A percentile compares a stretch with the other conserved stretches of the same genome.
phyloP scores from a whole-genome alignment of 495 filamentous ascomycete genomes.

The Parathielavia hyrcaniae region DNA sequence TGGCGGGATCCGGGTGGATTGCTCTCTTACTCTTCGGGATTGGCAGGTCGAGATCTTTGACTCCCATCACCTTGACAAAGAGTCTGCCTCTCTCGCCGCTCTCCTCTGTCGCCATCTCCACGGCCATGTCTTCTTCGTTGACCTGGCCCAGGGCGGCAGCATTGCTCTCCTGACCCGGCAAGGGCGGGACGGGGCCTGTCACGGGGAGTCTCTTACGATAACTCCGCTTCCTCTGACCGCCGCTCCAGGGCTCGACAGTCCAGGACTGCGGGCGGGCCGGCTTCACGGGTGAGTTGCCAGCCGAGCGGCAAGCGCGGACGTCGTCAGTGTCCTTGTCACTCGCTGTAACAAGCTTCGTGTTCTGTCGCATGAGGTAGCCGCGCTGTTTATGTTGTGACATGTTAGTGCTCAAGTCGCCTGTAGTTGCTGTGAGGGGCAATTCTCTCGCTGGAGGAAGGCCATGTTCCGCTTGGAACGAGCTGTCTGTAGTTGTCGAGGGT shows the following conservation, averaged over 20 bases:
- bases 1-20: neutral
- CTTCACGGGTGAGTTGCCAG: slow-evolving; percentile 68
- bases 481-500: slow-evolving; percentile 31
- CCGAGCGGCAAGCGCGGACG: slow-evolving; percentile 51
- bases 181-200: slow-evolving; percentile 63
- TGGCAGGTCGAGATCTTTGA: slow-evolving; percentile 90
- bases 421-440: slow-evolving; percentile 12
- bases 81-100: slow-evolving; percentile 84
- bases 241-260: slow-evolving; percentile 97
- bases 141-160: slow-evolving; percentile 53
- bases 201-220: slow-evolving; percentile 53
- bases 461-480: slow-evolving; percentile 3
- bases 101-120: slow-evolving; percentile 57
- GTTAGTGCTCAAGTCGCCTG: slow-evolving; percentile 49
- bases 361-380: slow-evolving; percentile 97
- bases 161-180: slow-evolving; percentile 84
- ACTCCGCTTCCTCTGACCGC: slow-evolving; percentile 58
- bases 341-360: slow-evolving; percentile 93
- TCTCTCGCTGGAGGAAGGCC: slow-evolving; percentile 6
- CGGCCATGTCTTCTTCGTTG: slow-evolving; percentile 52
- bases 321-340: slow-evolving; percentile 57
- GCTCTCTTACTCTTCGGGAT: slow-evolving; percentile 71
- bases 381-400: slow-evolving; percentile 60
- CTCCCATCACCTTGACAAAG: slow-evolving; percentile 94
- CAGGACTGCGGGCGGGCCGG: slow-evolving; percentile 69